Evolutionary conservation across 2,329 filamentous ascomycete genomes (phyloP), one percentile per base, ranked within the genome.

Genomic region (Scedosporium aurantiacum): DNA sequence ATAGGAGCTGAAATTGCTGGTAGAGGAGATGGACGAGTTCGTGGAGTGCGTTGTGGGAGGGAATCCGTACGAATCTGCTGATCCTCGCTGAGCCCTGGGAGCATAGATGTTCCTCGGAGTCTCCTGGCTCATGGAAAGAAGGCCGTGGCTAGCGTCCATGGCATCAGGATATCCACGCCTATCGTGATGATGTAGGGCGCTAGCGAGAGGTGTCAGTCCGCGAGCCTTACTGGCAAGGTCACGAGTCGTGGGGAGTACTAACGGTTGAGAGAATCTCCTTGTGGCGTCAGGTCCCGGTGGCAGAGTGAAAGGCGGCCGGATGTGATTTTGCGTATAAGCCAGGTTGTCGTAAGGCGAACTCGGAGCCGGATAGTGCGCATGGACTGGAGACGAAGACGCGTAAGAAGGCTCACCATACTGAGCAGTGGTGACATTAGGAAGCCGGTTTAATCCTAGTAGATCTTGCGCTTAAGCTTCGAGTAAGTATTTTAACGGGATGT

Each of bases 41-140:
- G 87, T 85, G 2, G 90, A 94, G 71, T 94, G 89, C 18, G 87
- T 82, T n/a, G 87, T 82, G 14, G 90, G 84, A 5, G 93, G 92
- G 73, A 97, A 97, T 14, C 91, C 91, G 70, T 97, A 97, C 1
- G 91, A 91, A 70, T 96, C 92, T 61, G 85, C 81, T 1, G 91
- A 91, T 61, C 84, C 86, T 65, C 91, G 82, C 62, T 83, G 82
- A 62, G 86, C 76, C 64, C 81, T 77, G 65, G 83, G 82, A 64
- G 88, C 90, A 70, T 96, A 96, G 68, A 96, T 90, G 71, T 93
- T 94, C 64, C 92, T 82, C 12, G 92, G 91, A 1, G 91, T 96
- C 68, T 97, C 91, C 76, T 97, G 91, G 81, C 90, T 96, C 82
- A 97, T 89, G 43, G 91, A 91, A 27, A 97, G 83, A 90, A 97